Base-by-base conservation (phyloP, 2,329 filamentous ascomycete species). In the Fusarium mundagurra region DNA sequence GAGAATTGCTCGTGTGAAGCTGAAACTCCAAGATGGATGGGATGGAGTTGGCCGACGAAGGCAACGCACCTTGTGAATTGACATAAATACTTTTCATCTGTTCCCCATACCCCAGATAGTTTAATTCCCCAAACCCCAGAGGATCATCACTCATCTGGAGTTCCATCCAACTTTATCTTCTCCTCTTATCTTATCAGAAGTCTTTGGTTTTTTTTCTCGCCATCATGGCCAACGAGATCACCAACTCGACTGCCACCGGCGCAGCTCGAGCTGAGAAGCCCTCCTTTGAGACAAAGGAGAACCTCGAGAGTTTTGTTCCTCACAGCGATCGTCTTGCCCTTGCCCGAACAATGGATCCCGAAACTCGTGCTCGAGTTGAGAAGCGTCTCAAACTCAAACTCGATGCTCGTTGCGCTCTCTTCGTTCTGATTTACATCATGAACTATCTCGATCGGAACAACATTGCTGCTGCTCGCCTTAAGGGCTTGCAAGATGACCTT, bases 361-460 rank as follows among this genome's bases (percentile, higher is more conserved):
- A 64, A 36, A 64, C 55, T 43, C 62, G 62, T 22, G 62, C 62
- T 22, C 44, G 62, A 6, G 87, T 92, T n/a, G 92, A 95, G 82
- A 89, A 88, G 80, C 87, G 85, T 44, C 83, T 95, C 76, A 88
- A 90, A 80, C 88, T 90, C 74, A 95, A 94, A 83, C 90, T 95
- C 59, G 93, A 95, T 79, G 76, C 87, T n/a, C 87, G 92, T 65
- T 94, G 80, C 84, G 91, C 80, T 84, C 88, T 93, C 75, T 88
- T 94, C 64, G 89, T 94, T 55, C 80, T 94, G 73, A 93, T 94
- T 84, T 94, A 94, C 78, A 93, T 94, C 79, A 86, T 84, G 81
- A 94, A 94, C 82, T 94, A 93, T 80, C 85, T 91, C 36, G 90
- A 92, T 76, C 85, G 90, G 39, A 92, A 92, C 80, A 92, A 93